Base-by-base conservation (phyloP, 805 yeast genomes). In the Clavispora phyllophila region DNA sequence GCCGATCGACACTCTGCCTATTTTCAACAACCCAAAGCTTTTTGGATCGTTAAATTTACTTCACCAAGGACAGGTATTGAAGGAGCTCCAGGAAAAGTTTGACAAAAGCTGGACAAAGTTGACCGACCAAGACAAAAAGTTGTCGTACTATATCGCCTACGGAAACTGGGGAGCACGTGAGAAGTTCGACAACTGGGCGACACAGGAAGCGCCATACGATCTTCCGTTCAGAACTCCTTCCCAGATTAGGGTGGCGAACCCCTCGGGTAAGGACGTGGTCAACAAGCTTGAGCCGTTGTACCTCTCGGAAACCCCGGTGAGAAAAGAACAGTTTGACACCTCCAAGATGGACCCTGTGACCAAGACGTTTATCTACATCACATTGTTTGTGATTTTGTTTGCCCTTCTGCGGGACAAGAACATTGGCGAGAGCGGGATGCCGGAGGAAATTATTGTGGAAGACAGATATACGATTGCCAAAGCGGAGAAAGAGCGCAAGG, bases 111-210 rank as follows among this genome's bases (percentile, higher is more conserved):
- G 95, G 95, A 58, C 59, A 2, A 60, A 66, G 32, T 49, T 82
- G 36, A 67, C 77, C 4, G 46, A 46, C 10, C 71, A 75, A 39
- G 73, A 73, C 40, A 82, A 83, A 55, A 66, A 74, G 47, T 65
- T 82, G 48, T 72, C 78, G 9, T 82, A 79, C 57, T 81, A 73
- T 63, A 70, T 82, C 24, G 72, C 82, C 0, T 85, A 80, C 60
- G 90, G 90, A 2, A 69, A 82, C 37, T 78, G 84, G 73, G 93
- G 89, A 0, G 82, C 79, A 1, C 69, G 95, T 47, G 80, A 76
- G 37, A 75, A 76, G 17, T 73, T 82, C 42, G 61, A 63, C 39
- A 69, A 68, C 48, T 69, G 78, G 66, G 68, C 65, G 43, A 58
- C 68, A n/a, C 48, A 52, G 22, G 60, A 55, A 4, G 58, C 69